These are phyloP conservation scores for Hymenoscyphus fraxineus DNA, from an alignment of 2,329 filamentous ascomycete species.

Conservation along the genomic window DNA sequence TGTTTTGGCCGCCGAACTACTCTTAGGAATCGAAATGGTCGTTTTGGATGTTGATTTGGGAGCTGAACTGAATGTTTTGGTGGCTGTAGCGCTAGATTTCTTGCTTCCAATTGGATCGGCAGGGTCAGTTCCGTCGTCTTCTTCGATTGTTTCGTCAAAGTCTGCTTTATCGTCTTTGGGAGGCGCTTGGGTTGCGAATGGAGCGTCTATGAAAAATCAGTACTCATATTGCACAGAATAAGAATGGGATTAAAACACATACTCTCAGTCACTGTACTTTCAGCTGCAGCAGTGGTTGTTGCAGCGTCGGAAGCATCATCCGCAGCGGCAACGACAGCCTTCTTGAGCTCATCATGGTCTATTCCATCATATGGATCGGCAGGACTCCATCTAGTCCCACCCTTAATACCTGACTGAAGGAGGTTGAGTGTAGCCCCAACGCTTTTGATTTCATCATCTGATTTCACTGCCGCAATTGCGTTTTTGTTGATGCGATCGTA, in stretches of 20 bases:
- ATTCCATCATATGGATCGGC: conserved; percentile 2
- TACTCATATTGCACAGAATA: not conserved
- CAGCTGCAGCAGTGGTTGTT: not conserved
- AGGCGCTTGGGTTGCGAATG: not conserved
- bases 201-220: not conserved
- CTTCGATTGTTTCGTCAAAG: not conserved
- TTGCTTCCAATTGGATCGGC: not conserved
- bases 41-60: not conserved
- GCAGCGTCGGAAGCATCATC: not conserved
- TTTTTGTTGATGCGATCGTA: conserved; percentile 1
- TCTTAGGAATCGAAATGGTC: too few relatives aligned
- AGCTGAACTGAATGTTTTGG: not conserved
- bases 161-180: not conserved
- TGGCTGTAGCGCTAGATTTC: not conserved
- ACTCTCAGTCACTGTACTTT: not conserved
- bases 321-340: not conserved
- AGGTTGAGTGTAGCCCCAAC: not conserved
- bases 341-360: not conserved
- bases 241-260: not conserved
- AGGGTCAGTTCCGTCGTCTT: not conserved
- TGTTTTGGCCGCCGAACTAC: not conserved
- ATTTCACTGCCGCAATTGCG: not conserved
- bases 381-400: not conserved
- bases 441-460: not conserved
- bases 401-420: not conserved